Percentiles rank a stretch among this genome's conserved stretches.
These are phyloP conservation scores for Penicillium paneum DNA, from an alignment of 2,329 filamentous ascomycete species.

Conservation along the genomic window DNA sequence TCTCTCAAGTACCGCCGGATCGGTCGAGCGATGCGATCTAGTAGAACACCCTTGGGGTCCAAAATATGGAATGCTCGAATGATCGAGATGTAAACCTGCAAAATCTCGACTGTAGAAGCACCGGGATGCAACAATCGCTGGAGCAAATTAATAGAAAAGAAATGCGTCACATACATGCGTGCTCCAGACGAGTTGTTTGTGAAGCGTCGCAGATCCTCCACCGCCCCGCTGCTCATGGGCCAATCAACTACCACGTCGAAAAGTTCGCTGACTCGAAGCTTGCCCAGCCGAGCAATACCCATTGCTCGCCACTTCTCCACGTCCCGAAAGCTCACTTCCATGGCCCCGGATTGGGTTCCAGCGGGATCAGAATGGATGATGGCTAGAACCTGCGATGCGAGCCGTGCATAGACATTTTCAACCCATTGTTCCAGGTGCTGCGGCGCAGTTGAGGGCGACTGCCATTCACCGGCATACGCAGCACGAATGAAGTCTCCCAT, in stretches of 20 bases:
- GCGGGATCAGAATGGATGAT: constrained; percentile 33
- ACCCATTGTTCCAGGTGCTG: constrained; percentile 56
- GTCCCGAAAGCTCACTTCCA: constrained; percentile 41
- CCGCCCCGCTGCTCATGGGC: constrained; percentile 57
- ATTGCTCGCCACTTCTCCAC: constrained; percentile 56
- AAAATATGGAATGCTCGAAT: constrained; percentile 62
- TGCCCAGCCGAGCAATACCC: constrained; percentile 54
- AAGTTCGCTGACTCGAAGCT: constrained; percentile 54
- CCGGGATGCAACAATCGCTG: constrained; percentile 60
- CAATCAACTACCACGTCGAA: constrained; percentile 63
- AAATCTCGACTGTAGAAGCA: constrained; percentile 62
- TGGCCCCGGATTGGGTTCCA: constrained; percentile 22
- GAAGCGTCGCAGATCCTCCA: constrained; percentile 60
- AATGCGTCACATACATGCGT: constrained; percentile 54
- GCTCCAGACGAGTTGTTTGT: constrained; percentile 52
- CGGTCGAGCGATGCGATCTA: constrained; percentile 64
- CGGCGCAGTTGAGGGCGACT: constrained; percentile 47
- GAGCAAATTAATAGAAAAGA: constrained; percentile 54
- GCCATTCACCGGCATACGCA: constrained; percentile 59
- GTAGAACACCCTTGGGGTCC: constrained; percentile 63
- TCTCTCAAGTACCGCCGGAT: constrained; percentile 62
- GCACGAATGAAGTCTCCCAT: constrained; percentile 56
- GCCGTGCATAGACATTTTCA: constrained; percentile 52
- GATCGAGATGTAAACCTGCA: constrained; percentile 66
- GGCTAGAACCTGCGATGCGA: constrained; percentile 50